Evolutionary conservation across 768 basidiomycete genomes (phyloP).

Genomic region (Suillus subluteus): DNA sequence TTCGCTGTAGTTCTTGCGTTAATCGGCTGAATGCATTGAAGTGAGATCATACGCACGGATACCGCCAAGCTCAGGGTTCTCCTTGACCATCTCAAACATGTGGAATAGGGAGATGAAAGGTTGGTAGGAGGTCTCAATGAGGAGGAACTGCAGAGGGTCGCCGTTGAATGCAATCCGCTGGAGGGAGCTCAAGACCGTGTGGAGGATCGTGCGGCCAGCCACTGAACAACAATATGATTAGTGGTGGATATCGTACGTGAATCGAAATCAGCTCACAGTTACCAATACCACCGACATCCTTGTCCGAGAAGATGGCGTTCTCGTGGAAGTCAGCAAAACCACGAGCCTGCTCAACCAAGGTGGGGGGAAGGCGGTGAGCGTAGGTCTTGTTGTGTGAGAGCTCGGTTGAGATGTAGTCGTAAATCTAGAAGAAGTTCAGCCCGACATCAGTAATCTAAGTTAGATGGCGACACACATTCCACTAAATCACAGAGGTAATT

Average conservation of each 20-base stretch:
- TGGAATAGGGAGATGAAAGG: slow-evolving; percentile 90
- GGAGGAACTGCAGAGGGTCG: slow-evolving; percentile 77
- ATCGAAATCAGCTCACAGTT: slow-evolving; percentile 60
- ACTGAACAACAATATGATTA: slow-evolving; percentile 47
- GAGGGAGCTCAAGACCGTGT: slow-evolving; percentile 71
- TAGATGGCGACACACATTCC: slow-evolving; percentile 59
- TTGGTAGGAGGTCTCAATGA: slow-evolving; percentile 85
- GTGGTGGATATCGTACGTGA: neutral
- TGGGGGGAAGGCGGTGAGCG: slow-evolving; percentile 80
- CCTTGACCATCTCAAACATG: slow-evolving; percentile 63
- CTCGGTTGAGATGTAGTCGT: slow-evolving; percentile 77
- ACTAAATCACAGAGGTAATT: slow-evolving; percentile 42
- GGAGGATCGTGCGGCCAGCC: slow-evolving; percentile 78
- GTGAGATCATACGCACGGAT: slow-evolving; percentile 56
- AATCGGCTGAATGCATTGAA: slow-evolving; percentile 16
- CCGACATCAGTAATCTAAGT: neutral
- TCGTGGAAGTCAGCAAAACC: slow-evolving; percentile 82
- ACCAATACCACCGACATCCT: slow-evolving; percentile 65
- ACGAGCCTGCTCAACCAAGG: slow-evolving; percentile 72
- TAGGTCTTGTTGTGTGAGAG: slow-evolving; percentile 83
- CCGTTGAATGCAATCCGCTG: slow-evolving; percentile 79
- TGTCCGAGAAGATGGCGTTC: slow-evolving; percentile 69
- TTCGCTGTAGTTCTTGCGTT: slow-evolving; percentile 51
- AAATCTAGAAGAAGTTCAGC: slow-evolving; percentile 48
- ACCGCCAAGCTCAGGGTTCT: slow-evolving; percentile 60